Evolutionary conservation across 148 eudicot genomes (phyloP), one percentile per base, ranked within the genome.

Genomic region (Rhododendron mucronatum): DNA sequence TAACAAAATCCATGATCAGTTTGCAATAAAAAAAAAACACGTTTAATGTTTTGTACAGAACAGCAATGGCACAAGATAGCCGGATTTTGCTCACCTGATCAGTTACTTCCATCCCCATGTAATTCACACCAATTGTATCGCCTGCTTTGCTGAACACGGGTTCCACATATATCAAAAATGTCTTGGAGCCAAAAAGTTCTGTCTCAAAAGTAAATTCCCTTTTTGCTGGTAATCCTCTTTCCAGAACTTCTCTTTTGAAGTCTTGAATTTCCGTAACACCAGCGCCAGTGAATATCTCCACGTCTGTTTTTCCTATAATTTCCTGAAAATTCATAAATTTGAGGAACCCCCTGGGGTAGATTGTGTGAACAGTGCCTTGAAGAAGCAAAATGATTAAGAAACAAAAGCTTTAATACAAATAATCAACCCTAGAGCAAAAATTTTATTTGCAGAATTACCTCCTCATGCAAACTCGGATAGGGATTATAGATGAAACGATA

Each of bases 51-150:
- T 37, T 41, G 51, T 21, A 78, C 10, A 39, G 44, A 33, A 76
- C 81, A 30, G 45, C 15, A 10, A 37, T n/a, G 45, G 55, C 57
- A 82, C 33, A 41, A 53, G 74, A 65, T 30, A 23, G 26, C 82
- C n/a, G 35, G 87, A 74, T 71, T 84, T 75, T 39, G 79, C 86
- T 93, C 78, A 95, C 99, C 96, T 96, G 99, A 88, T 96, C 99
- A 6, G 99, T 95, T 41, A 96, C 90, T 74, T 96, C 98, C 99
- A 96, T 96, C 47, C 98, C 99, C 88, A 94, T 96, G 87, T 95
- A 96, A 88, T 95, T 96, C 80, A 96, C 95, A 80, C 99, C 99
- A 84, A 96, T 94, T 37, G 94, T 93, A 74, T 96, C 98, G 48
- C 97, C 97, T 11, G 95, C 93, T 91, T 93, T 96, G 84, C 90